Conservation (phyloP, 805 yeast species). For the Sugiyamaella floridensis region DNA sequence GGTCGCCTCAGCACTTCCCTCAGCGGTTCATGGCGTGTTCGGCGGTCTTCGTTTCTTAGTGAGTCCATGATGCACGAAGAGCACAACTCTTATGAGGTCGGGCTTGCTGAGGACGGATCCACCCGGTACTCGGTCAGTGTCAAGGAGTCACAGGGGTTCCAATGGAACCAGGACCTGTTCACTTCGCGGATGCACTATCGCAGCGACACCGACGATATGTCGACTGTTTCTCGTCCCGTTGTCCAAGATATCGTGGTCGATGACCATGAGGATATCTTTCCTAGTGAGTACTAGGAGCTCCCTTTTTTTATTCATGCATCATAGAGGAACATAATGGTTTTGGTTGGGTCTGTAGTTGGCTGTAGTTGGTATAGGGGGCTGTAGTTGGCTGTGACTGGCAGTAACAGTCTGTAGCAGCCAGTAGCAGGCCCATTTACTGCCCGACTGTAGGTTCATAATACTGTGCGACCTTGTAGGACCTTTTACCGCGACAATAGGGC, state of each 20-base stretch:
- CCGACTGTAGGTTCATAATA: too few species aligned
- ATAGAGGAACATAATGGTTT: too few species aligned
- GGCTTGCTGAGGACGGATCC: conserved; percentile 21
- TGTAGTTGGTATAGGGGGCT: too few species aligned
- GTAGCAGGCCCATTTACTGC: too few species aligned
- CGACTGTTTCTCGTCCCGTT: conserved; percentile 12
- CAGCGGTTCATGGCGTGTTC: conserved; percentile 11
- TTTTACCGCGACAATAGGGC: too few species aligned
- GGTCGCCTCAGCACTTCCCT: background rate
- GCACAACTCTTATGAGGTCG: conserved; percentile 20
- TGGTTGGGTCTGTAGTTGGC: too few species aligned
- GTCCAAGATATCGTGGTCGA: conserved; percentile 20
- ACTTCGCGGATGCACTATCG: conserved; percentile 19
- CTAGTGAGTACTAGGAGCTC: conserved; percentile 13
- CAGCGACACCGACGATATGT: background rate
- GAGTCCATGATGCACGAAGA: conserved; percentile 24
- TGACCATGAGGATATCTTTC: conserved; percentile 20
- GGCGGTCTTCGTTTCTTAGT: conserved; percentile 22
- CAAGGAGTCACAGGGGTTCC: conserved; percentile 25
- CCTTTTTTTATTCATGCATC: background rate
- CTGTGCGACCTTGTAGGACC: too few species aligned
- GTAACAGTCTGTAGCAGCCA: too few species aligned
- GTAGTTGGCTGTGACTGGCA: too few species aligned
- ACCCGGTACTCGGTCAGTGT: conserved; percentile 20
- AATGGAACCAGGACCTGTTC: conserved; percentile 28